A percentile compares a stretch with the other conserved stretches of the same genome.
Evolutionary conservation across 768 basidiomycete genomes (phyloP).

Genomic region (Trametes cingulata): DNA sequence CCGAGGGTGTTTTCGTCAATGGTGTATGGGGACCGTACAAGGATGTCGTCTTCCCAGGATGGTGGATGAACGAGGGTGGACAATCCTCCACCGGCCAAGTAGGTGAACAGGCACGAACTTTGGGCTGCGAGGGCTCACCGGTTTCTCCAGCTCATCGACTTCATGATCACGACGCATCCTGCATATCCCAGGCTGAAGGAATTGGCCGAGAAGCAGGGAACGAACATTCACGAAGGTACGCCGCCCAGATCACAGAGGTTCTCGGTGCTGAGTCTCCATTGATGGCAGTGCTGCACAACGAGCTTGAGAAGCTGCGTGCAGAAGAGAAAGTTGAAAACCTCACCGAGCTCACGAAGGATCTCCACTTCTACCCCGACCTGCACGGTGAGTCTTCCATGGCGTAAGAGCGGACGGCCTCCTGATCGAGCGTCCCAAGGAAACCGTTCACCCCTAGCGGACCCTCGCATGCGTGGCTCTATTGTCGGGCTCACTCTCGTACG

Average conservation of each 20-base stretch:
- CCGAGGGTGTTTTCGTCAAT: constrained; percentile 79
- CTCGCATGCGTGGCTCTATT: constrained; percentile 92
- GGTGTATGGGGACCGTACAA: constrained; percentile 94
- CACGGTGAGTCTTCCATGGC: constrained; percentile 55
- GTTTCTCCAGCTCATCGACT: constrained; percentile 76
- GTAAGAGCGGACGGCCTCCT: background rate
- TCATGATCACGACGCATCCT: constrained; percentile 89
- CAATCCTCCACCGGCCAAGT: constrained; percentile 98
- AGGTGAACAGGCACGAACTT: constrained; percentile 5
- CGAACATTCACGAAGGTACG: constrained; percentile 59
- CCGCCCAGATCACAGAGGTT: background rate
- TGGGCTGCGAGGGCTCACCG: background rate
- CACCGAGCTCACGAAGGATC: constrained; percentile 85
- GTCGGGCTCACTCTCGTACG: constrained; percentile 78
- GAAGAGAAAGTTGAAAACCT: constrained; percentile 58
- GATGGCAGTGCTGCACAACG: constrained; percentile 66
- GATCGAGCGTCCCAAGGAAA: constrained; percentile 61
- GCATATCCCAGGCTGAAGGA: constrained; percentile 74
- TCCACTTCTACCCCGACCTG: constrained; percentile 95
- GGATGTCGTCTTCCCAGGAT: constrained; percentile 88
- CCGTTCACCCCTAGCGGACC: constrained; percentile 93
- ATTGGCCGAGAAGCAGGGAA: constrained; percentile 56
- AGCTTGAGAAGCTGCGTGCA: constrained; percentile 63
- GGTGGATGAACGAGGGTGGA: constrained; percentile 99
- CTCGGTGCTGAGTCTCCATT: background rate